Base-by-base conservation (phyloP, 2,329 filamentous ascomycete species). In the Aspergillus pseudoterreus region DNA sequence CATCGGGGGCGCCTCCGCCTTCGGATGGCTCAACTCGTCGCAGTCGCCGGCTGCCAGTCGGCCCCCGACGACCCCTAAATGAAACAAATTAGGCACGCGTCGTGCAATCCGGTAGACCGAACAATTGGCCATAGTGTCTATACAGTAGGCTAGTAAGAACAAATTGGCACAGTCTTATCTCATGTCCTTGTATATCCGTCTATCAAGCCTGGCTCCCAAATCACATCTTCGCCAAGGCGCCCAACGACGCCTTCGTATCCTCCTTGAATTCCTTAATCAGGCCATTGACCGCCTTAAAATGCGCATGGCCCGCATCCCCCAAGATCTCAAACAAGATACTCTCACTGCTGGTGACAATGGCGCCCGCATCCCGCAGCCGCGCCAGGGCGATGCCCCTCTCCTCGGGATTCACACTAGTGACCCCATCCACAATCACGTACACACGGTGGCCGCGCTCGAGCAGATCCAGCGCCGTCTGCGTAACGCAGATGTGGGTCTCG, bases 401-500 rank as follows among this genome's bases (percentile, higher is more conserved):
- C 65, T 88, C 84, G 15, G 77, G 75, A 74, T 96, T 95, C 69
- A 88, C 90, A 73, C 87, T 92, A 65, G 87, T 92, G 39, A 97
- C 92, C 30, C 84, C 92, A 71, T 97, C 92, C 47, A 91, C 90
- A 30, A 96, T 78, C 36, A 97, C 77, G 70, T 95, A 96, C 6
- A 96, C 92, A 48, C 78, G 77, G 71, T 96, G 89, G 1, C 91
- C 91, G 1, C 80, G 79, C 19, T 78, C 76, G 41, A 94, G 75
- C 45, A 95, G 75, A 74, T 96, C 92, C 39, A 96, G 78, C 14
- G 89, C 84, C 39, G 92, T 96, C 78, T 97, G 92, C 54, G 90
- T 92, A 27, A 97, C 85, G 77, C 92, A 97, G 68, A 97, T 94
- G 73, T 97, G 92, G 38, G 84, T 83, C 74, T 97, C 92, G 67